phyloP scores from a whole-genome alignment of 78 protist species.

The Dictyostelium citrinum region DNA sequence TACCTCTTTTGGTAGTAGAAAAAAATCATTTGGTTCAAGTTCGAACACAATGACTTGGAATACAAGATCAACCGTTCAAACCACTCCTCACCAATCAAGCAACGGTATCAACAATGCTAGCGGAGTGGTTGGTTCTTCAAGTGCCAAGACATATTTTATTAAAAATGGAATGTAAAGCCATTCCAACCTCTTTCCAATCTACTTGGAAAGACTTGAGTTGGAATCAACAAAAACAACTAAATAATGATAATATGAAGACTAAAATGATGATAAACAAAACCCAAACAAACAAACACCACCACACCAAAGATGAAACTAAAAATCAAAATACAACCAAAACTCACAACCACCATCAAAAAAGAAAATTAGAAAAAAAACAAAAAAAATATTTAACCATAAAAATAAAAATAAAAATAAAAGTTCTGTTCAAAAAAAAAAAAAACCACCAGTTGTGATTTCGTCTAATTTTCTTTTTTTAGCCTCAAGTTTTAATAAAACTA shows the following conservation, averaged over 20 bases:
- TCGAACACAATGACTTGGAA: slow-evolving; percentile 13
- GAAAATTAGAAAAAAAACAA: neutral
- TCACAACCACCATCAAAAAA: neutral
- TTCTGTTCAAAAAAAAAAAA: neutral
- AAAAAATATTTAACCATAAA: neutral
- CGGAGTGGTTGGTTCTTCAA: neutral
- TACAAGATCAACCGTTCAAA: neutral
- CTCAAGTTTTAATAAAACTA: too few relatives aligned
- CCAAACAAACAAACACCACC: neutral
- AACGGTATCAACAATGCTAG: neutral
- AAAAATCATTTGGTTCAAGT: slow-evolving; percentile 1
- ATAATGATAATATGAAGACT: neutral
- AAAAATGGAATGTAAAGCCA: neutral
- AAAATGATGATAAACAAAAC: neutral
- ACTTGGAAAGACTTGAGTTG: slow-evolving; percentile 4
- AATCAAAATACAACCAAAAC: neutral
- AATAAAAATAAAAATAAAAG: neutral
- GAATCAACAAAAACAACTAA: neutral
- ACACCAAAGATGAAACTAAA: neutral
- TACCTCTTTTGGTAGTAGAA: neutral
- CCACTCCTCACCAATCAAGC: neutral
- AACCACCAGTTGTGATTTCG: too few relatives aligned
- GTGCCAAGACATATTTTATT: neutral
- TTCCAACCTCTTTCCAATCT: neutral
- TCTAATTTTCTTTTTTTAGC: too few relatives aligned